Conservation (phyloP, 805 yeast species). For the Isabelozyma heimii region DNA sequence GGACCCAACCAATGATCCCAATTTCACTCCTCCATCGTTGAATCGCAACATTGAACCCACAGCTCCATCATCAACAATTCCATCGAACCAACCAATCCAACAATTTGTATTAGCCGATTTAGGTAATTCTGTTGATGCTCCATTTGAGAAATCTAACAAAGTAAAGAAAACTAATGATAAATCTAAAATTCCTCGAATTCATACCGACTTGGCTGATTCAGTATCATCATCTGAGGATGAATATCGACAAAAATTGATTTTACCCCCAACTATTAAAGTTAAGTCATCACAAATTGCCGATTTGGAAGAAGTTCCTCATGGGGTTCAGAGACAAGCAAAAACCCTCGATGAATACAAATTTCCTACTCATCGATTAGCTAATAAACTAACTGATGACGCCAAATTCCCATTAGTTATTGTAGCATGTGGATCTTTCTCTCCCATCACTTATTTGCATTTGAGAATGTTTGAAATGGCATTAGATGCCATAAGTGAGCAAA, state of each 20-base stretch:
- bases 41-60: constrained; percentile 60
- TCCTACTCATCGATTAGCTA: constrained; percentile 83
- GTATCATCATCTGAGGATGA: constrained; percentile 45
- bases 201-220: constrained; percentile 50
- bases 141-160: constrained; percentile 20
- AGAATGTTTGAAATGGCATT: constrained; percentile 99
- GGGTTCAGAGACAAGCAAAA: constrained; percentile 84
- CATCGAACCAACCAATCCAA: constrained; percentile 72
- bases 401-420: constrained; percentile 91
- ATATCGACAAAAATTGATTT: constrained; percentile 8
- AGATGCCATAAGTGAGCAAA: constrained; percentile 87
- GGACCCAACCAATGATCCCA: constrained; percentile 94
- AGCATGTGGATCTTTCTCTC: constrained; percentile 97
- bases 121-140: constrained; percentile 71
- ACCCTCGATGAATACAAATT: constrained; percentile 66
- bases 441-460: constrained; percentile 89
- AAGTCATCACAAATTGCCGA: constrained; percentile 76
- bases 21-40: constrained; percentile 81
- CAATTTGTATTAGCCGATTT: constrained; percentile 76
- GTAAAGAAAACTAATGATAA: constrained; percentile 3
- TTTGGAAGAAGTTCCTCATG: constrained; percentile 95
- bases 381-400: constrained; percentile 63
- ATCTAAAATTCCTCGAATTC: constrained; percentile 50
- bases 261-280: constrained; percentile 45
- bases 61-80: constrained; percentile 67